Conservation (phyloP, 345 rosid genomes). For the Eucalyptus curtisii region DNA sequence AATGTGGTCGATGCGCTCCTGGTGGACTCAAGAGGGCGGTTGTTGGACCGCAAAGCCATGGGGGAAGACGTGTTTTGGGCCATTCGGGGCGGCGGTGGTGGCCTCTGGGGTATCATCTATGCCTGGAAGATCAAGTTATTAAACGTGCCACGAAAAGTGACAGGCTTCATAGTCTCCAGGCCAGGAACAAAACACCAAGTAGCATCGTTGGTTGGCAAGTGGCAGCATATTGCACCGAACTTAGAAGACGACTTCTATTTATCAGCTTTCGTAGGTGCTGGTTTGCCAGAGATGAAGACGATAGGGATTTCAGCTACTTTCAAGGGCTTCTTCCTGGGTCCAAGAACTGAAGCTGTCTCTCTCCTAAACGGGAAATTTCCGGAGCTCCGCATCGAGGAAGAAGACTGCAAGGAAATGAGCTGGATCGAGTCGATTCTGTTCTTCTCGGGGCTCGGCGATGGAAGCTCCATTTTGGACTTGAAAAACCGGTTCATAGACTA, state of each 20-base stretch:
- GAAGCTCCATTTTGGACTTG: constrained; percentile 7
- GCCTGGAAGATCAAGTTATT: constrained; percentile 34
- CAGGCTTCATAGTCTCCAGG: constrained; percentile 19
- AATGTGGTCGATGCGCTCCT: constrained; percentile 39
- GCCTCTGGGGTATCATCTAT: constrained; percentile 38
- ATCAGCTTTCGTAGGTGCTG: constrained; percentile 21
- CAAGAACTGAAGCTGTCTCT: constrained; percentile 7
- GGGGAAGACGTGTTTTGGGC: constrained; percentile 66
- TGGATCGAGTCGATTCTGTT: constrained; percentile 39
- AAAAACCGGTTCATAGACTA: constrained; percentile 7
- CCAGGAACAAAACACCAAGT: constrained; percentile 5
- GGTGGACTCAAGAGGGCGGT: constrained; percentile 17
- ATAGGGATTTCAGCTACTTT: constrained; percentile 26
- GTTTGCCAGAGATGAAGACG: constrained; percentile 1
- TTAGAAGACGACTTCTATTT: constrained; percentile 22
- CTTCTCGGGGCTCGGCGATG: constrained; percentile 23
- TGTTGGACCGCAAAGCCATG: constrained; percentile 27
- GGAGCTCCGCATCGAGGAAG: constrained; percentile 11
- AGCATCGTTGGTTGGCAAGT: constrained; percentile 13
- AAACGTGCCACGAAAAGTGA: constrained; percentile 24
- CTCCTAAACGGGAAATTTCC: constrained; percentile 12
- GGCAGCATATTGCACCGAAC: constrained; percentile 34
- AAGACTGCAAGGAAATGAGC: constrained; percentile 36
- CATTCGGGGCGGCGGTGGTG: constrained; percentile 48
- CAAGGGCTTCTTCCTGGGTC: constrained; percentile 38